Evolutionary conservation across 805 yeast genomes (phyloP).

Genomic region (Metschnikowia gruessii): DNA sequence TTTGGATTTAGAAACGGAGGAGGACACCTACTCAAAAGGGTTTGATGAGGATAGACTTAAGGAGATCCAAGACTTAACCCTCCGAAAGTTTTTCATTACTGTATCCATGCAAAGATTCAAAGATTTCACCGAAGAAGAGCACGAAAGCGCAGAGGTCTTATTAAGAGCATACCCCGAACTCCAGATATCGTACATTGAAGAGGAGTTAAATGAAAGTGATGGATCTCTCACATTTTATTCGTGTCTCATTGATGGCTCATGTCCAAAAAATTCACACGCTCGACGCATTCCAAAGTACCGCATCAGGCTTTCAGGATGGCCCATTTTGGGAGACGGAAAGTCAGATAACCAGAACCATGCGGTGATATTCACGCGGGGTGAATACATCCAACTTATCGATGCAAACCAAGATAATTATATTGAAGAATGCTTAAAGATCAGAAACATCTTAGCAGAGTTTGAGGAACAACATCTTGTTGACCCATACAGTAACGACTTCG

Average conservation of each 20-base stretch:
- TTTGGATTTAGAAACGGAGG: slow-evolving; percentile 93
- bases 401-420: slow-evolving; percentile 84
- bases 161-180: slow-evolving; percentile 81
- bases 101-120: slow-evolving; percentile 86
- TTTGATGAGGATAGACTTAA: slow-evolving; percentile 10
- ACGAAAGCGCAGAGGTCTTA: slow-evolving; percentile 76
- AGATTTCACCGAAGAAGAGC: slow-evolving; percentile 67
- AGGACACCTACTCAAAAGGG: slow-evolving; percentile 22
- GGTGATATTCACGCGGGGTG: slow-evolving; percentile 77
- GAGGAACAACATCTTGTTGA: slow-evolving; percentile 51
- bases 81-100: slow-evolving; percentile 75
- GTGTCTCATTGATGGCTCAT: slow-evolving; percentile 77
- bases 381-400: slow-evolving; percentile 78
- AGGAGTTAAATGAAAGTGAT: slow-evolving; percentile 71
- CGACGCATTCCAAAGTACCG: slow-evolving; percentile 66
- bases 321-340: slow-evolving; percentile 85
- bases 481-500: slow-evolving; percentile 15
- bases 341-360: slow-evolving; percentile 86
- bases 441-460: slow-evolving; percentile 79
- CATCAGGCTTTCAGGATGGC: slow-evolving; percentile 78
- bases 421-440: slow-evolving; percentile 80
- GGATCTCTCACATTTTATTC: slow-evolving; percentile 66
- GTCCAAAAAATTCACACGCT: slow-evolving; percentile 56
- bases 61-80: slow-evolving; percentile 54
- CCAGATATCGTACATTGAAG: slow-evolving; percentile 91